These are phyloP conservation scores for Trypanosoma cruzi DNA, from an alignment of 208 protist species.

Conservation along the genomic window DNA sequence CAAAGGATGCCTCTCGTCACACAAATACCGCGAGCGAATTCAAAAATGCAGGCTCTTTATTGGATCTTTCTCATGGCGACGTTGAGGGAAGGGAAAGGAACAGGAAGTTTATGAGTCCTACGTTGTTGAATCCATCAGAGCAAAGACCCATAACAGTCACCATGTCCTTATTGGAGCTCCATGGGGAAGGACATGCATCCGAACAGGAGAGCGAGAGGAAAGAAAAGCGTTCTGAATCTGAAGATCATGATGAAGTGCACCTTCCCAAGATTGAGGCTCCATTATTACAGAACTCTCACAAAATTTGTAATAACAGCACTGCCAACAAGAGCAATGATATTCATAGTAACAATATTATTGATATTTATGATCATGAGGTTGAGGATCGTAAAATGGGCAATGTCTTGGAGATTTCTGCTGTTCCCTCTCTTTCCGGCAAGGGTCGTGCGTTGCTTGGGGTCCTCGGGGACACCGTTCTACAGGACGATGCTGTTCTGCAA, in stretches of 20 bases:
- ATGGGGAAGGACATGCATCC: not conserved
- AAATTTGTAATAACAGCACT: no score
- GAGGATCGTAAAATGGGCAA: no score
- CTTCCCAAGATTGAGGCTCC: no score
- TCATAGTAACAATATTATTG: not conserved
- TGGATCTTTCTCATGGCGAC: not conserved
- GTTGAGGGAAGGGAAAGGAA: not conserved
- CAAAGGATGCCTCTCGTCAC: not conserved
- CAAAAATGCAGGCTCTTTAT: not conserved
- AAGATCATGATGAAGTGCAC: no score
- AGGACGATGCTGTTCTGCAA: not conserved
- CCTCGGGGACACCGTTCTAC: slow-evolving; percentile 1
- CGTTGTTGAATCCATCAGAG: not conserved
- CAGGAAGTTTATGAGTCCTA: not conserved
- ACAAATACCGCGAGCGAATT: not conserved
- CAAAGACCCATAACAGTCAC: not conserved
- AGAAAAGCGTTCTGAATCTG: not conserved
- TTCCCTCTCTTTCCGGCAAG: slow-evolving; percentile 4
- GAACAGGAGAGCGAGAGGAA: not conserved
- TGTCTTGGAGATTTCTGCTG: no score
- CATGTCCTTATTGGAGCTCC: not conserved
- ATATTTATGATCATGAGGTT: not conserved
- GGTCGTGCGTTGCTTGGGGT: slow-evolving; percentile 10
- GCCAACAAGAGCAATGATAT: not conserved
- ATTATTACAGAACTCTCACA: no score